Evolutionary conservation across 1,284 basidiomycete species (phyloP).

Genomic region (Cutaneotrichosporon mucoides): DNA sequence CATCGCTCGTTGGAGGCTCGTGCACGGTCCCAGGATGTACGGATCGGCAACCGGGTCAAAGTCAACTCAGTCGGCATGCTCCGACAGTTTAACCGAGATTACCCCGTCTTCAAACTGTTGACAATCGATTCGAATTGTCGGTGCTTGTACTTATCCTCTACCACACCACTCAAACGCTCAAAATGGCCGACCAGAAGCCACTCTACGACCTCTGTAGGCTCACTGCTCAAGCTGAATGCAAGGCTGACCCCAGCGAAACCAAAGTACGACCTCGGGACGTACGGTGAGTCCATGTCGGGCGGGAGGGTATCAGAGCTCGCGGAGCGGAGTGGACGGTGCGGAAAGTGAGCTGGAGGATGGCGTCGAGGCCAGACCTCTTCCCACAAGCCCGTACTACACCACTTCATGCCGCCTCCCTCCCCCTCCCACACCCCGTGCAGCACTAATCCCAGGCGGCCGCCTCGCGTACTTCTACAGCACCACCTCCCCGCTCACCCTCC

Average conservation of each 20-base stretch:
- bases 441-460: conserved; percentile 51
- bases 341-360: neutral
- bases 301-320: neutral
- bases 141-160: neutral
- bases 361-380: too few relatives aligned
- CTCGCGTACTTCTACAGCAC: conserved; percentile 53
- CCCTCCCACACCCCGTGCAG: too few relatives aligned
- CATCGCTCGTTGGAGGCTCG: too few relatives aligned
- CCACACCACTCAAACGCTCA: neutral
- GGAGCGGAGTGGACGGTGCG: neutral
- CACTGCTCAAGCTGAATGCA: too few relatives aligned
- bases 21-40: too few relatives aligned
- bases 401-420: too few relatives aligned
- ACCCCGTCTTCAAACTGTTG: neutral
- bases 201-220: conserved; percentile 36
- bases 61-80: neutral
- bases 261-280: conserved; percentile 38
- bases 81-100: neutral
- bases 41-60: too few relatives aligned
- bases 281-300: conserved; percentile 20
- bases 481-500: conserved; percentile 55
- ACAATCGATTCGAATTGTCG: neutral
- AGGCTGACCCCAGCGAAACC: conserved; percentile 37
- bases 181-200: conserved; percentile 9
- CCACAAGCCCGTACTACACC: too few relatives aligned